A percentile compares a stretch with the other conserved stretches of the same genome.
These are phyloP conservation scores for Blastomyces parvus DNA, from an alignment of 2,329 filamentous ascomycete species.

Conservation along the genomic window DNA sequence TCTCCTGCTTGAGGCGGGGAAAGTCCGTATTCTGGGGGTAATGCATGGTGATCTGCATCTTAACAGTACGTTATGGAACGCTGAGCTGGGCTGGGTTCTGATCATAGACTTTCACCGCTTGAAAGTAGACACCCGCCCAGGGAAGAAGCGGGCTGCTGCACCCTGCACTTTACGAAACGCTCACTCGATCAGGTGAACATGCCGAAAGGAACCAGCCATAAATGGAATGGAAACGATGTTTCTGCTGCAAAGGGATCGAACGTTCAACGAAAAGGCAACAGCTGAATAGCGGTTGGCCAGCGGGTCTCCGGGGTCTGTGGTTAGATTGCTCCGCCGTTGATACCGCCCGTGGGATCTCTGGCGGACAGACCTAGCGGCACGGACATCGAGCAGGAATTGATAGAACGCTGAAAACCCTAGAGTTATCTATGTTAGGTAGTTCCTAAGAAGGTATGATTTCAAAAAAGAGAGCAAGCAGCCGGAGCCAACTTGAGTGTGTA, in stretches of 20 bases:
- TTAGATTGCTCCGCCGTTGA: background rate
- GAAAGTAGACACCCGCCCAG: too few relatives aligned
- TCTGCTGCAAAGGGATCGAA: background rate
- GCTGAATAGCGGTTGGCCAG: background rate
- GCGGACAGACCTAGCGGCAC: background rate
- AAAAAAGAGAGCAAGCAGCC: too few relatives aligned
- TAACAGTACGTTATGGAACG: slow-evolving; percentile 21
- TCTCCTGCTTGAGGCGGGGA: background rate
- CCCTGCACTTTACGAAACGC: background rate
- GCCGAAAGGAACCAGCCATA: background rate
- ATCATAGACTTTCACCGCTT: too few relatives aligned
- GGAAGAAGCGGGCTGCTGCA: slow-evolving; percentile 1
- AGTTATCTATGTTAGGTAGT: too few relatives aligned
- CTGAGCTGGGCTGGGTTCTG: background rate
- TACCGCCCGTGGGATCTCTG: background rate
- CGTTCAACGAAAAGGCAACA: background rate
- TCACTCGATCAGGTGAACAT: background rate
- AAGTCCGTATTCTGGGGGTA: background rate
- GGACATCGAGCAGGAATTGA: too few relatives aligned
- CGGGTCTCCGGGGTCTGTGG: background rate
- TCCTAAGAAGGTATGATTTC: too few relatives aligned
- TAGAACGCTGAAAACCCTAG: background rate
- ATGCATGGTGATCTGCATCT: slow-evolving; percentile 10
- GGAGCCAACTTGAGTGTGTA: too few relatives aligned
- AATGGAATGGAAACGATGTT: background rate